These are phyloP conservation scores for Sporothrix variecibatus DNA, from an alignment of 2,329 filamentous ascomycete genomes.

Conservation along the genomic window DNA sequence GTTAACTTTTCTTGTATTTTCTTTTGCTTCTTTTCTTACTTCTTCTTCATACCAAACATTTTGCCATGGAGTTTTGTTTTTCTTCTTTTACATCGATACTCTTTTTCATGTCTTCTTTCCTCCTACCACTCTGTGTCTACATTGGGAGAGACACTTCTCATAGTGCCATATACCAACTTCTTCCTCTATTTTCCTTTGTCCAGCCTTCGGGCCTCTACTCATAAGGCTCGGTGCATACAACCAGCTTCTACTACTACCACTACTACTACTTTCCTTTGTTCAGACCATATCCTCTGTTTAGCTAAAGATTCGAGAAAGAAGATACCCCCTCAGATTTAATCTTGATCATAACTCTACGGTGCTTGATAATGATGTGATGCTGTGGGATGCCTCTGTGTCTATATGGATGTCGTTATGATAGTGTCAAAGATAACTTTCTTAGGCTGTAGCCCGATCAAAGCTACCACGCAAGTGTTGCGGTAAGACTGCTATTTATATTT, in stretches of 20 bases:
- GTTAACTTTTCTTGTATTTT: neutral
- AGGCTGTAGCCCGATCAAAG: too few relatives aligned
- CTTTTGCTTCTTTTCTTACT: neutral
- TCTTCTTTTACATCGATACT: neutral
- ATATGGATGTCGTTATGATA: neutral
- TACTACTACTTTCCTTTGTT: neutral
- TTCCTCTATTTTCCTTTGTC: neutral
- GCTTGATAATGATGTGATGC: neutral
- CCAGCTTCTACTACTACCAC: neutral
- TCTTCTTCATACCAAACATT: slow-evolving; percentile 22
- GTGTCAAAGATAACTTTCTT: too few relatives aligned
- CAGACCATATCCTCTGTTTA: neutral
- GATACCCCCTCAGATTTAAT: neutral
- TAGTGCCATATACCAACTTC: slow-evolving; percentile 16
- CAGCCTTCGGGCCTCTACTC: neutral
- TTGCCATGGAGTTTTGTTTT: slow-evolving; percentile 25
- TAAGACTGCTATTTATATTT: too few relatives aligned
- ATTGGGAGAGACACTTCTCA: neutral
- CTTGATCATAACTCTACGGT: neutral
- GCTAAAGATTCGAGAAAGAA: neutral
- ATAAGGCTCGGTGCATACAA: neutral
- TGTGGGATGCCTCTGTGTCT: neutral
- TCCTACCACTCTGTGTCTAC: neutral
- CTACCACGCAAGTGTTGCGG: too few relatives aligned
- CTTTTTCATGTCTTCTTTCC: neutral